These are phyloP conservation scores for Colletotrichum tropicale DNA, from an alignment of 2,329 filamentous ascomycete genomes.

Conservation along the genomic window DNA sequence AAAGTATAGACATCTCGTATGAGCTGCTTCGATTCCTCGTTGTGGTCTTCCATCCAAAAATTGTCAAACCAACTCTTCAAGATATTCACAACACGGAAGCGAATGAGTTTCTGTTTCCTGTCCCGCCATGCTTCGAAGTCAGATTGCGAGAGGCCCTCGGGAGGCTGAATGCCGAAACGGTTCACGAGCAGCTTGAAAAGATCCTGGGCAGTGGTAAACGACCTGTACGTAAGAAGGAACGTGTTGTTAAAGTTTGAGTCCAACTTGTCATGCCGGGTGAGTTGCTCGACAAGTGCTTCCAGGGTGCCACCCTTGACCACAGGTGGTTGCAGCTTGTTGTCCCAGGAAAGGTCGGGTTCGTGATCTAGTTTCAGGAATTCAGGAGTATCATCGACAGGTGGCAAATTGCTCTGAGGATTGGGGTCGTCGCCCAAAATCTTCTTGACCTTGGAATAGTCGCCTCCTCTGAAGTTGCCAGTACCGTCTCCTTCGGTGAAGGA, in stretches of 20 bases:
- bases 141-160: conserved; percentile 73
- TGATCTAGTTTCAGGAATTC: conserved; percentile 86
- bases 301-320: conserved; percentile 89
- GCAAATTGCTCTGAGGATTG: conserved; percentile 48
- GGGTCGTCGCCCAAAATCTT: conserved; percentile 72
- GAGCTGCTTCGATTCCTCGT: conserved; percentile 80
- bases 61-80: conserved; percentile 98
- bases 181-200: conserved; percentile 92
- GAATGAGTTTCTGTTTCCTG: conserved; percentile 93
- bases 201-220: conserved; percentile 89
- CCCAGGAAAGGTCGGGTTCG: conserved; percentile 88
- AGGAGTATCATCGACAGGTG: conserved; percentile 75
- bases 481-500: conserved; percentile 70
- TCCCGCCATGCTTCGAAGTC: conserved; percentile 91
- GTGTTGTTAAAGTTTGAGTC: conserved; percentile 97
- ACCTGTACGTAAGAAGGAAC: conserved; percentile 94
- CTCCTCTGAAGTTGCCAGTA: conserved; percentile 59
- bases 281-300: conserved; percentile 87
- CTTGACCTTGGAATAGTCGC: conserved; percentile 67
- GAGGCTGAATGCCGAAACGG: conserved; percentile 91
- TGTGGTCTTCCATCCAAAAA: conserved; percentile 97
- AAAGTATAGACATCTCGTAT: conserved; percentile 91
- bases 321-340: conserved; percentile 77
- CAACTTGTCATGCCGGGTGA: conserved; percentile 93
- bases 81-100: conserved; percentile 96